Base-by-base conservation (phyloP, 805 yeast genomes). In the Saccharomycopsis sp. region DNA sequence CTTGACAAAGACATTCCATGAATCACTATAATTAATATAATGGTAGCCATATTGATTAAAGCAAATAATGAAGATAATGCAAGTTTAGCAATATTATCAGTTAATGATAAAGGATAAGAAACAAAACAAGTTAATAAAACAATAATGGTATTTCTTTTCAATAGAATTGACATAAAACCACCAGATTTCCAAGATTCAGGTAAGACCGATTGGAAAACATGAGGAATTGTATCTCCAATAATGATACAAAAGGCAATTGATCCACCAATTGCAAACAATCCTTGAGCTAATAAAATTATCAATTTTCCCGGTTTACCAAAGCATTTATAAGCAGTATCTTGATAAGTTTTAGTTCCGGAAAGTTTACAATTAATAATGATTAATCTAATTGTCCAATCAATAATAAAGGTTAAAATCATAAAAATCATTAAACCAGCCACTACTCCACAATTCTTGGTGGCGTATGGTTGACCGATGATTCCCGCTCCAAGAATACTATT, bases 401-500 rank as follows among this genome's bases (percentile, higher is more conserved):
- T 85, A 13, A 86, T 63, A 2, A 77, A 44, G 0, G 94, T 76
- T 40, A 89, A 60, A 0, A 70, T 51, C 0, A 75, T 52, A 55
- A 86, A 66, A 5, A 77, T 67, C 2, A 85, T 18, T 1, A 79
- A 53, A 3, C 95, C 94, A 0, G 89, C 86, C 0, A 78, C 43
- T 3, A 89, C 57, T 0, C 97, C 97, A 15, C 84, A 70, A 51
- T 87, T 84, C 34, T 70, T 66, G 52, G 88, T 74, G 0, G 96
- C 96, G 49, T 78, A 81, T 2, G 97, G 94, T 48, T 87, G 94
- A 1, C 96, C 95, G 25, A 89, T 85, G 40, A 89, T 84, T 5
- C 97, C 97, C 0, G 97, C 96, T 0, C 97, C 97, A 5, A 89
- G 66, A 46, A 89, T 89, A 15, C 94, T 80, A 59, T 88, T 88